phyloP scores from a whole-genome alignment of 768 basidiomycete genomes.

The Phanerodontia chrysosporium region DNA sequence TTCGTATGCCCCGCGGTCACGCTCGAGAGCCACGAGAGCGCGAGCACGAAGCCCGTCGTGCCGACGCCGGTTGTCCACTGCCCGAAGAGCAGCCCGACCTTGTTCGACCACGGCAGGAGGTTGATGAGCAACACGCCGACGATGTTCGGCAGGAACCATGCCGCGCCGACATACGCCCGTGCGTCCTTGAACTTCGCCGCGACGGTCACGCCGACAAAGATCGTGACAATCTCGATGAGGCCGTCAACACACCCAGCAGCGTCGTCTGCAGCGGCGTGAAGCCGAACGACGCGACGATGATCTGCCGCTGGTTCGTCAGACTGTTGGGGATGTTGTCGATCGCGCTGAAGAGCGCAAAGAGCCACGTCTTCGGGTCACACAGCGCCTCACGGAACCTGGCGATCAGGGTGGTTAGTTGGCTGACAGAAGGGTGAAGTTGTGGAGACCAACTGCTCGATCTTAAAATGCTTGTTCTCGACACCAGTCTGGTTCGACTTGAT shows the following conservation, averaged over 20 bases:
- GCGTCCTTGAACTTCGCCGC: slow-evolving; percentile 53
- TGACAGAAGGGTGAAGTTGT: background rate
- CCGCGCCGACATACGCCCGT: slow-evolving; percentile 57
- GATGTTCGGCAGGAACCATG: slow-evolving; percentile 63
- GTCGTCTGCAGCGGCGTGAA: slow-evolving; percentile 64
- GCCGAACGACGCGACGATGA: slow-evolving; percentile 66
- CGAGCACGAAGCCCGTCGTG: slow-evolving; percentile 56
- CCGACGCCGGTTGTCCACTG: slow-evolving; percentile 51
- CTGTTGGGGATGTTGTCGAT: slow-evolving; percentile 64
- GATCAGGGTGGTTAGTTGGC: background rate
- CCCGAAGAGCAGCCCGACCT: slow-evolving; percentile 59
- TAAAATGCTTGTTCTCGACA: slow-evolving; percentile 78
- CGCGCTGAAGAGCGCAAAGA: slow-evolving; percentile 65
- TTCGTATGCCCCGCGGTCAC: slow-evolving; percentile 74
- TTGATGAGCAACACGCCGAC: slow-evolving; percentile 60
- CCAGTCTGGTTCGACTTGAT: slow-evolving; percentile 79
- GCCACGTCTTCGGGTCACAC: slow-evolving; percentile 68
- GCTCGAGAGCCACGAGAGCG: slow-evolving; percentile 59
- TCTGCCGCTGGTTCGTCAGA: slow-evolving; percentile 57
- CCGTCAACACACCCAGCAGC: slow-evolving; percentile 65
- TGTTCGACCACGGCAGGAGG: slow-evolving; percentile 59
- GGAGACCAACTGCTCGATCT: slow-evolving; percentile 72
- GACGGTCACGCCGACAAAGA: slow-evolving; percentile 59
- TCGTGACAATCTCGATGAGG: slow-evolving; percentile 61
- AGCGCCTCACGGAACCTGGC: slow-evolving; percentile 65